Evolutionary conservation across 768 basidiomycete species (phyloP).

Genomic region (Calocybe indica): DNA sequence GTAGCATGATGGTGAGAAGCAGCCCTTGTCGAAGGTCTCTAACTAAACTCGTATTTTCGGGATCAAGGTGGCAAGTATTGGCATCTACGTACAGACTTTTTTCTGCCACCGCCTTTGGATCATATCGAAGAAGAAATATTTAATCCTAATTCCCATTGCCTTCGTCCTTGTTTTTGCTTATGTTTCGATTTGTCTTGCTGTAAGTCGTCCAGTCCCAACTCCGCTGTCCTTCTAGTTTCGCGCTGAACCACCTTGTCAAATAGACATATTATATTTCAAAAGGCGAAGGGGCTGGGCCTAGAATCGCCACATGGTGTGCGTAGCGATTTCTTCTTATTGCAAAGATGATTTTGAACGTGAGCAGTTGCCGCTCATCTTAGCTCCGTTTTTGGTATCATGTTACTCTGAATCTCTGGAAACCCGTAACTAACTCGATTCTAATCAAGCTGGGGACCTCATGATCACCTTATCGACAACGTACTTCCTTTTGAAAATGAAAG

Average conservation of each 20-base stretch:
- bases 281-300: constrained; percentile 6
- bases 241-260: not conserved
- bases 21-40: too few species aligned
- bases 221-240: too few species aligned
- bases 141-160: constrained; percentile 16
- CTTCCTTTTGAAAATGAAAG: constrained; percentile 21
- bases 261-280: constrained; percentile 22
- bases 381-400: constrained; percentile 17
- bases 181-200: constrained; percentile 18
- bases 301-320: constrained; percentile 24
- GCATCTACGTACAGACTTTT: constrained; percentile 25
- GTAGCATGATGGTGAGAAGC: too few species aligned
- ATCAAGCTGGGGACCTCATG: constrained; percentile 22
- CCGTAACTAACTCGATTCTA: not conserved
- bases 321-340: not conserved
- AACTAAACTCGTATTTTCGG: too few species aligned
- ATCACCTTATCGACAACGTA: constrained; percentile 20
- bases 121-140: constrained; percentile 18
- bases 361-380: constrained; percentile 22
- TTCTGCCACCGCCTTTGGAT: constrained; percentile 24
- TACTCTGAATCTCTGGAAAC: not conserved
- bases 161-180: constrained; percentile 20
- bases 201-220: constrained; percentile 7
- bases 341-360: not conserved
- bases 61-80: constrained; percentile 23